Conservation (phyloP, 257 asterid genomes). For the Galeopsis tetrahit region DNA sequence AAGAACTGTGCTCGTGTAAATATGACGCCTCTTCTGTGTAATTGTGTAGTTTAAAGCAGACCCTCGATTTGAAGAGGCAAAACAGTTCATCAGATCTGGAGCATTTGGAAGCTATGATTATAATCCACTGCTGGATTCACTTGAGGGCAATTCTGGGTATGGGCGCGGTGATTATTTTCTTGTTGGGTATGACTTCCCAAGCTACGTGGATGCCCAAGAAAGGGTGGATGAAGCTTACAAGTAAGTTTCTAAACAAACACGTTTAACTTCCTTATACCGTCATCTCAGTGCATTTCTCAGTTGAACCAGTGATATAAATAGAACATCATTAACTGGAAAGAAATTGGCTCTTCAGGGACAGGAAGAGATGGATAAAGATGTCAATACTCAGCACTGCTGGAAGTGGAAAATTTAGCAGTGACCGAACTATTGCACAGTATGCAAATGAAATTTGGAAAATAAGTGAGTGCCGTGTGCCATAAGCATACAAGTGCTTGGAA, state of each 20-base stretch:
- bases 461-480: conserved; percentile 60
- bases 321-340: neutral
- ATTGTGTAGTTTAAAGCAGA: conserved; percentile 85
- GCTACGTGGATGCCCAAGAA: conserved; percentile 91
- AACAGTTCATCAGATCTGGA: conserved; percentile 83
- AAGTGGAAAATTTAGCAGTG: conserved; percentile 95
- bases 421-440: conserved; percentile 88
- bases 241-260: conserved; percentile 51
- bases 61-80: conserved; percentile 96
- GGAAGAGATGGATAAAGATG: conserved; percentile 90
- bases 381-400: conserved; percentile 97
- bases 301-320: neutral
- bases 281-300: neutral
- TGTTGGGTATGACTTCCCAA: conserved; percentile 85
- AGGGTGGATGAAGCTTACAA: conserved; percentile 92
- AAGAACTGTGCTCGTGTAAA: neutral
- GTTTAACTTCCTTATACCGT: neutral
- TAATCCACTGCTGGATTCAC: conserved; percentile 92
- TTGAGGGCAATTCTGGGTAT: conserved; percentile 90
- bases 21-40: conserved; percentile 21
- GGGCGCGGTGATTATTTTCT: conserved; percentile 98
- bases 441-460: conserved; percentile 92
- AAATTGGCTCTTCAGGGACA: conserved; percentile 66
- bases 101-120: conserved; percentile 97
- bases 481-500: conserved; percentile 6